Conservation (phyloP, 2,329 filamentous ascomycete genomes). For the Neopestalotiopsis clavispora region DNA sequence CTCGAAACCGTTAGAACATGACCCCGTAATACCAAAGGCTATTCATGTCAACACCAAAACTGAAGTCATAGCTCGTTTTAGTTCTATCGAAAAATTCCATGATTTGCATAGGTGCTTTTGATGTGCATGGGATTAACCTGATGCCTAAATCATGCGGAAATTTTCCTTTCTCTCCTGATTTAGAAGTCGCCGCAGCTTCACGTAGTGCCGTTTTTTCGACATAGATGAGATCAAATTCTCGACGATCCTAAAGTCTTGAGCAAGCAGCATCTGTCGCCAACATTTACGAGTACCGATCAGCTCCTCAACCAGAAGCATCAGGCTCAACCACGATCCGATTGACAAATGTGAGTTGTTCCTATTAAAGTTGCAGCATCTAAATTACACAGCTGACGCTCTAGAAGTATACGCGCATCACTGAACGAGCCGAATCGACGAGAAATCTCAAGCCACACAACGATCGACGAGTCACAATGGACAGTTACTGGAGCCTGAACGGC, state of each 20-base stretch:
- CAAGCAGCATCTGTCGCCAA: too few species aligned
- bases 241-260: too few species aligned
- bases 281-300: too few species aligned
- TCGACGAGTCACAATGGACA: background rate
- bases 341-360: background rate
- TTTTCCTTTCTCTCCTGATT: background rate
- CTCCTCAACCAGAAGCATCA: background rate
- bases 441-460: too few species aligned
- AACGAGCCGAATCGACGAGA: too few species aligned
- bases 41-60: background rate
- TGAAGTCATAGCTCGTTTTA: background rate
- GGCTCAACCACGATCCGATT: background rate
- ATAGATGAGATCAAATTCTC: too few species aligned
- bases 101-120: background rate
- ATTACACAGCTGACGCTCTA: too few species aligned
- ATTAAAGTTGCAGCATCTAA: too few species aligned
- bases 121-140: background rate
- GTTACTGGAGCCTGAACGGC: background rate
- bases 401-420: too few species aligned
- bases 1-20: background rate
- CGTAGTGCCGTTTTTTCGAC: background rate
- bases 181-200: background rate
- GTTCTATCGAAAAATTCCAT: background rate
- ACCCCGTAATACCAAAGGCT: background rate
- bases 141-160: background rate